Evolutionary conservation across 106 monocot species (phyloP), one percentile per base, ranked within the genome.

Genomic region (Phalaenopsis equestris): DNA sequence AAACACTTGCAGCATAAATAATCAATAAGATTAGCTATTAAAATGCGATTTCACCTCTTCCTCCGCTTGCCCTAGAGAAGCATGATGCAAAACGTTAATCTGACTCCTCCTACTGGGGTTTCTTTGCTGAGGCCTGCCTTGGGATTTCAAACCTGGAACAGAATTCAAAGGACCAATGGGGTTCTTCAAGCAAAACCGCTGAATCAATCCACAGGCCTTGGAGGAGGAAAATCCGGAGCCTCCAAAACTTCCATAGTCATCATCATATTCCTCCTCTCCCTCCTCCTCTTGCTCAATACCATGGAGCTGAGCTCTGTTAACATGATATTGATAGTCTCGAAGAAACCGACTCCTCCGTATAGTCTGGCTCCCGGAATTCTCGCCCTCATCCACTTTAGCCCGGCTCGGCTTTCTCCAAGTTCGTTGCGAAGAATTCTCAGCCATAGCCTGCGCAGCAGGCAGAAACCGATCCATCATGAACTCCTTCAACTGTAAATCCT

Each of bases 401-500:
- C 47, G 16, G 14, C 56, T 5, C 4, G 75, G 55, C 72, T 56
- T 65, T 21, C 80, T 80, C 23, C 78, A 56, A 18, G 55, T 37
- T 46, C 43, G 47, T 41, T 80, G 78, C n/a, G 82, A 82, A 5
- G 86, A 84, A 41, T 68, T 82, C 1, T 80, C 76, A 0, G 88
- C 84, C 82, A 93, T 78, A 8, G 93, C 95, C 81, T 85, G 89
- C 5, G 95, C 95, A 6, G 95, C 91, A 0, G 93, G 82, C 56
- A 96, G 84, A 61, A 96, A 96, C 41, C 95, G 72, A 12, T 72
- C 89, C 83, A 96, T 93, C 88, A 96, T 93, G 83, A 89, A 86
- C 52, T 89, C 86, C 42, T 86, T 30, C 11, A 49, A 72, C 77
- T 84, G 82, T 1, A 77, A 75, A 14, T 86, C 81, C 49, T 57